These are phyloP conservation scores for Flaveria brownii DNA, from an alignment of 129 eudicot genomes.

Conservation along the genomic window DNA sequence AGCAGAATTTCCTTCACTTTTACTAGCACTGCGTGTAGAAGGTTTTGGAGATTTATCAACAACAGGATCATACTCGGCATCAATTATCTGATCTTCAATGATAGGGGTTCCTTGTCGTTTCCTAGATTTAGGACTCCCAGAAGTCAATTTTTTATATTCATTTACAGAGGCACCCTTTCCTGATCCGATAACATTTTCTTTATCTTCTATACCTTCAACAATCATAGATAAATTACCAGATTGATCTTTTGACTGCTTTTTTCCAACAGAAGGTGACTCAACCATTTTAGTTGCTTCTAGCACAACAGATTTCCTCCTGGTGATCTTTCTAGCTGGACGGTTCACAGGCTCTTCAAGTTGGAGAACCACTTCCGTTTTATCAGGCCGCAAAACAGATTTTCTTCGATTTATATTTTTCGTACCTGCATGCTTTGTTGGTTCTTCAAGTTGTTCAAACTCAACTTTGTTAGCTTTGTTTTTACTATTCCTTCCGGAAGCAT, in stretches of 20 bases:
- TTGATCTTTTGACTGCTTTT: slow-evolving; percentile 13
- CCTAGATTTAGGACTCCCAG: slow-evolving; percentile 26
- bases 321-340: slow-evolving; percentile 27
- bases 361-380: slow-evolving; percentile 19
- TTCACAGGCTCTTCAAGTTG: slow-evolving; percentile 34
- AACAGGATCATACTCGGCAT: slow-evolving; percentile 15
- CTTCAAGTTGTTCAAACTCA: slow-evolving; percentile 25
- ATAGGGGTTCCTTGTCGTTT: slow-evolving; percentile 32
- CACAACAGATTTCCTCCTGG: slow-evolving; percentile 31
- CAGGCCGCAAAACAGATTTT: slow-evolving; percentile 31
- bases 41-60: slow-evolving; percentile 28
- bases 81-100: slow-evolving; percentile 31
- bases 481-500: slow-evolving; percentile 21
- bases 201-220: background rate
- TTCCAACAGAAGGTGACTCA: slow-evolving; percentile 15
- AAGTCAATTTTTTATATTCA: slow-evolving; percentile 9
- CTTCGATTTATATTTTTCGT: slow-evolving; percentile 23
- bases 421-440: slow-evolving; percentile 19
- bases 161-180: slow-evolving; percentile 38
- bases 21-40: slow-evolving; percentile 28
- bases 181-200: slow-evolving; percentile 23
- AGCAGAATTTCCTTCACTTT: slow-evolving; percentile 26
- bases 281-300: slow-evolving; percentile 17
- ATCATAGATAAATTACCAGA: slow-evolving; percentile 5
- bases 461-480: slow-evolving; percentile 22